phyloP scores from a whole-genome alignment of 1,284 basidiomycete species.

The Cutaneotrichosporon arboriforme region DNA sequence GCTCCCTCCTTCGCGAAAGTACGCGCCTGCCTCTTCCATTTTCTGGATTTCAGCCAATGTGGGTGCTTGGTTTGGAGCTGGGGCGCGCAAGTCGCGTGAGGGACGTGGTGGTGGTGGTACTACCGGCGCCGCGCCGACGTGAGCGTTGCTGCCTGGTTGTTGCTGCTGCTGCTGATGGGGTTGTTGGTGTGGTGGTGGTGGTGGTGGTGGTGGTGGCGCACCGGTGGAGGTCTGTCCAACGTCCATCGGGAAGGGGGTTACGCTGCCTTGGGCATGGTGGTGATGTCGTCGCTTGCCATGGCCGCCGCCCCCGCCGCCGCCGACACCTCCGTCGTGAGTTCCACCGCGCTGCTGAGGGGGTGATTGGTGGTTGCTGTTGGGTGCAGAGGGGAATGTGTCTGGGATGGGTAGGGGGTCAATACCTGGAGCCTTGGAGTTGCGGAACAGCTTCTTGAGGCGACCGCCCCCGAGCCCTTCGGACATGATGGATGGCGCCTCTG shows the following conservation, averaged over 20 bases:
- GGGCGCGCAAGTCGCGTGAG: neutral
- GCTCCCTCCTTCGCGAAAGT: neutral
- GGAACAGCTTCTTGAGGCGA: conserved; percentile 17
- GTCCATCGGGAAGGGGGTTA: conserved; percentile 40
- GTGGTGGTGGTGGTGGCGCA: conserved; percentile 14
- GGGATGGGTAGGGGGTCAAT: conserved; percentile 5
- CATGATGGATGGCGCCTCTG: neutral
- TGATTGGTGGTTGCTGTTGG: neutral
- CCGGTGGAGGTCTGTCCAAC: conserved; percentile 15
- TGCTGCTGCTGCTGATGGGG: neutral
- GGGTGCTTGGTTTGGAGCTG: neutral
- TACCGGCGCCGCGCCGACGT: neutral
- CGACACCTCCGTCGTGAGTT: neutral
- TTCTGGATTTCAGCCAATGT: conserved; percentile 3
- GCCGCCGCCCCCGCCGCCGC: neutral
- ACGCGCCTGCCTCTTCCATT: neutral
- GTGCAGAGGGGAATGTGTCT: neutral
- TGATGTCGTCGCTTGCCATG: neutral
- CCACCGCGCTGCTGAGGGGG: too few species aligned
- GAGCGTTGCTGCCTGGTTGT: neutral
- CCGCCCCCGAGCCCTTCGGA: conserved; percentile 7
- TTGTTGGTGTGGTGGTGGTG: conserved; percentile 14
- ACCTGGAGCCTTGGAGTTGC: conserved; percentile 7
- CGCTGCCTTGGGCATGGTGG: conserved; percentile 14
- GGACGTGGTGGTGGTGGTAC: conserved; percentile 1